Base-by-base conservation (phyloP, 495 filamentous ascomycete genomes). In the Aspergillus campestris region DNA sequence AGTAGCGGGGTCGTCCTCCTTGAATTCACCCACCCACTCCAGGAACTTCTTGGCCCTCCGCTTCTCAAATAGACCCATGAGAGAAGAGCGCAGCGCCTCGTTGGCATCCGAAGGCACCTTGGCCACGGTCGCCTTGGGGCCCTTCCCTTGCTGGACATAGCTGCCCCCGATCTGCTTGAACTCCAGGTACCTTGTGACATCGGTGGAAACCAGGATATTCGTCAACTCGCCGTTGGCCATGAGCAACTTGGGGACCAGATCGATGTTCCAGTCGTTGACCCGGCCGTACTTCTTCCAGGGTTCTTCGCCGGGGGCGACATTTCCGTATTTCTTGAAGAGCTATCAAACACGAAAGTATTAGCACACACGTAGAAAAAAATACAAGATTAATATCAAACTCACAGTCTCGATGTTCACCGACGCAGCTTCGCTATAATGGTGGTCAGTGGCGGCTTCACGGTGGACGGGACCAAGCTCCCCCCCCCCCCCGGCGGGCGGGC, bases 201-300 rank as follows among this genome's bases (percentile, higher is more conserved):
- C 89, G 60, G 92, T 97, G 30, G 87, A 94, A 40, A 95, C 88
- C 55, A 96, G 75, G 64, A 95, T 95, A 66, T 96, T 97, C 49
- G 92, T 99, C 63, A 99, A 75, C 71, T 99, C 89, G 61, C 92
- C 92, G 57, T 94, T 94, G 13, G 92, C 87, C 89, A 99, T 97
- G 61, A 99, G 75, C 42, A 99, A 79, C 75, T 99, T 99, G 48
- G 92, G 91, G 37, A 97, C 89, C 52, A 99, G 75, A 60, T 97
- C 94, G 66, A 99, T 91, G 72, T 96, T 97, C 92, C 92, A 99
- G 77, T 99, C 92, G 73, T 99, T 96, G 65, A 84, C 72, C 45
- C 94, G 79, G 54, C 91, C 85, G 67, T 95, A 94, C 68, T 95
- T 86, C 78, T 94, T 90, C 94, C 91, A 95, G 50, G 89, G 90